phyloP scores from a whole-genome alignment of 2,329 filamentous ascomycete species.

The Fusarium sulawesiense region DNA sequence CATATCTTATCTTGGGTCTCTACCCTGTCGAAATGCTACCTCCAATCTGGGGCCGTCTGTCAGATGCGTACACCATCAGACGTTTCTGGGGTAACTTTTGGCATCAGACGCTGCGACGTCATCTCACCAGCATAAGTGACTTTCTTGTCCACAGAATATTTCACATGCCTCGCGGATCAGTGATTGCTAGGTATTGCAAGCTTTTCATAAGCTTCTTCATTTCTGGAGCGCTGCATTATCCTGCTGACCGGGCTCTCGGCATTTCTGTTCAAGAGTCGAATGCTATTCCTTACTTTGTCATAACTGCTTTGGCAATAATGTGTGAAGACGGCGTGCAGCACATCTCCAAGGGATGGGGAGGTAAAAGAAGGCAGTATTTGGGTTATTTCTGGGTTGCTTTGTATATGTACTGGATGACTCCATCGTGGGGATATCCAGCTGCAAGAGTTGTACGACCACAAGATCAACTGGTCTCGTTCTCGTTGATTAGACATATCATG shows the following conservation, averaged over 20 bases:
- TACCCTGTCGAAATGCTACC: constrained; percentile 31
- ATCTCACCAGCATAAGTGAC: constrained; percentile 26
- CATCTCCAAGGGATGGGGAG: neutral
- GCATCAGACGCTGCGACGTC: constrained; percentile 38
- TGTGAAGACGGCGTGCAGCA: constrained; percentile 31
- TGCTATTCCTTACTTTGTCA: constrained; percentile 22
- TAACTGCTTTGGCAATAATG: constrained; percentile 29
- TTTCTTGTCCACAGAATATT: constrained; percentile 21
- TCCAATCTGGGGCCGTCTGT: constrained; percentile 28
- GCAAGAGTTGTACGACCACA: constrained; percentile 23
- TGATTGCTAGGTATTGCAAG: constrained; percentile 30
- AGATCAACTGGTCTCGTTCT: constrained; percentile 25
- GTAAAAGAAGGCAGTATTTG: neutral
- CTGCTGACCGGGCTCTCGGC: constrained; percentile 29
- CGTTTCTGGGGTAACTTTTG: constrained; percentile 37
- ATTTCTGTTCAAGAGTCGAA: constrained; percentile 29
- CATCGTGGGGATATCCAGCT: constrained; percentile 37
- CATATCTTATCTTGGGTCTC: constrained; percentile 9
- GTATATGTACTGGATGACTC: constrained; percentile 40
- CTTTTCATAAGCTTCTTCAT: constrained; percentile 31
- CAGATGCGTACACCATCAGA: constrained; percentile 32
- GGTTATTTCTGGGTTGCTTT: constrained; percentile 31
- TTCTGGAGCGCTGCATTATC: constrained; percentile 31
- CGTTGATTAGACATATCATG: neutral
- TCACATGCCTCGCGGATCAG: constrained; percentile 2